Evolutionary conservation across 352 stramenopile species (phyloP), one percentile per base, ranked within the genome.

Genomic region (Pythium plurisporium): DNA sequence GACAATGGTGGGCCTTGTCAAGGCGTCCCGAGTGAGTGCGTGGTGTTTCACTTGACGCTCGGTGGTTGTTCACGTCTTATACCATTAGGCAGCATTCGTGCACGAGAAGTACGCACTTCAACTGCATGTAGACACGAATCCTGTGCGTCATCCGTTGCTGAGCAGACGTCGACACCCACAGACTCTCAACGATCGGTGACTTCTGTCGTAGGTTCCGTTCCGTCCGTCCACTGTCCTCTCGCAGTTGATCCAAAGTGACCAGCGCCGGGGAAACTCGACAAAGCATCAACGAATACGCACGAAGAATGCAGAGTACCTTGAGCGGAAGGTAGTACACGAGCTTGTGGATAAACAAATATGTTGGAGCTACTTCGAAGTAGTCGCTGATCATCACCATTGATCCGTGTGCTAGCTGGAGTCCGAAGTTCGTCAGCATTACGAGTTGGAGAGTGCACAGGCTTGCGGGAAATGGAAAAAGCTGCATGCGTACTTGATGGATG

Each of bases 371-470:
- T n/a, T n/a, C n/a, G n/a, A n/a, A n/a, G n/a, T n/a, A n/a, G n/a
- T n/a, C n/a, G n/a, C n/a, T n/a, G n/a, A n/a, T n/a, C n/a, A n/a
- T n/a, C 11, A 34, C 3, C 3, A 49, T 33, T 40, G 29, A 30
- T 17, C 19, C 30, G 25, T 17, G 15, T 22, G 2, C 23, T 34
- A 87, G 79, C 60, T 86, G 44, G 73, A 84, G 49, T 76, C 74
- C 9, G 75, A 85, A 49, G 70, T 86, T 31, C 64, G 71, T 4
- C 71, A 87, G 43, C 74, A 85, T 29, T 85, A 78, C 31, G 74
- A 89, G 43, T 50, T 78, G 5, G 66, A 78, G 44, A 79, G 74
- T 26, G 73, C 62, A 9, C 71, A 79, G 43, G 62, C 73, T 27
- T 86, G 74, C 54, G 66, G 47, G 0, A 71, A 69, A 22, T 85